These are phyloP conservation scores for Cladosporium cucumerinum DNA, from an alignment of 2,329 filamentous ascomycete genomes.

Conservation along the genomic window DNA sequence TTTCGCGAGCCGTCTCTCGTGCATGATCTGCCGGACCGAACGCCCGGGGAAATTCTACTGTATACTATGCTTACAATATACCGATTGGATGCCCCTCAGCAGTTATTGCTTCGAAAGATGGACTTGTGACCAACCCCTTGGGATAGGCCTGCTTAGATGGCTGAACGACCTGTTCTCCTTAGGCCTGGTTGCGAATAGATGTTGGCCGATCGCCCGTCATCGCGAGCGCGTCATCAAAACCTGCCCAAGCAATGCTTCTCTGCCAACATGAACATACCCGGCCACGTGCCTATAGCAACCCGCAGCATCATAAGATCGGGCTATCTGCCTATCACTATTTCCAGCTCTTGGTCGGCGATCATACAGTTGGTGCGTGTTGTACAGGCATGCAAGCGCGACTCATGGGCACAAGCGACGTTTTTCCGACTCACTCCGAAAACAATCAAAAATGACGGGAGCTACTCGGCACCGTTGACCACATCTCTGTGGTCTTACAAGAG, in stretches of 20 bases:
- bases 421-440: neutral
- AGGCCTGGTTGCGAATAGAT: neutral
- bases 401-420: neutral
- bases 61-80: neutral
- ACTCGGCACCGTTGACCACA: neutral
- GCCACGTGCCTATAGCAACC: neutral
- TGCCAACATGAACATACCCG: neutral
- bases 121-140: neutral
- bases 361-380: neutral
- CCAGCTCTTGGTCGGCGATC: neutral
- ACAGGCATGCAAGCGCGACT: neutral
- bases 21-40: conserved; percentile 3
- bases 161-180: neutral
- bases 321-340: neutral
- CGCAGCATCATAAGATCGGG: neutral
- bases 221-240: neutral
- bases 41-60: neutral
- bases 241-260: neutral
- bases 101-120: neutral
- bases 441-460: neutral
- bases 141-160: neutral
- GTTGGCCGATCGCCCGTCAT: neutral
- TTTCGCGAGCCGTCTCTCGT: neutral
- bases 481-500: neutral
- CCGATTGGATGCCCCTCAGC: neutral